Evolutionary conservation across 345 rosid species (phyloP), one percentile per base, ranked within the genome.

Genomic region (Citrus maxima): DNA sequence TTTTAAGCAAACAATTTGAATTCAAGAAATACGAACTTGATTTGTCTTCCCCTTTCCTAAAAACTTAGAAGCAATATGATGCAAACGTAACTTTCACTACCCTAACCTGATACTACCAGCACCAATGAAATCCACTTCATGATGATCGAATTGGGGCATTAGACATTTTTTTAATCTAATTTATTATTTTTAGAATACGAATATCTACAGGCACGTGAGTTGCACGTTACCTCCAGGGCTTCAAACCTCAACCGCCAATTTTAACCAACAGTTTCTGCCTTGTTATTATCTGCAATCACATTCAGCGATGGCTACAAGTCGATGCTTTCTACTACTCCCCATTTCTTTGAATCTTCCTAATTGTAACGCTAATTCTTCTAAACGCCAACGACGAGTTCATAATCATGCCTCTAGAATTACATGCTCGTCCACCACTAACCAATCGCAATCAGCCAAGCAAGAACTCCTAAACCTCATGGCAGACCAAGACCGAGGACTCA

Each of bases 401-500:
- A 46, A 46, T 46, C 51, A 6, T 72, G 8, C 40, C 30, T 12
- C 72, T 28, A 82, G 79, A 72, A 76, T 80, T 61, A 63, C 61
- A 37, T 88, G 93, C 68, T 90, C 86, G 28, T 77, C 86, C 72
- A 30, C 82, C 38, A 19, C 88, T 9, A 51, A 80, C 28, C 89
- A 81, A 32, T 80, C 88, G 3, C 85, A 75, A 63, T 82, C 83
- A 67, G 93, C 95, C 79, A 91, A 88, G 76, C 85, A 74, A 35
- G 81, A 84, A 54, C 94, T 95, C 46, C 92, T 93, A 72, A 78
- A 73, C 70, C 97, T 93, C 81, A 90, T 95, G 73, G 82, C 92
- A 34, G 97, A 92, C 87, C 91, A 93, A 80, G 86, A 93, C 68
- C 90, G 98, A 61, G 98, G 98, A 72, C 89, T 95, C 83, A 93